These are phyloP conservation scores for Solanum chacoense DNA, from an alignment of 305 asterid species.

Conservation along the genomic window DNA sequence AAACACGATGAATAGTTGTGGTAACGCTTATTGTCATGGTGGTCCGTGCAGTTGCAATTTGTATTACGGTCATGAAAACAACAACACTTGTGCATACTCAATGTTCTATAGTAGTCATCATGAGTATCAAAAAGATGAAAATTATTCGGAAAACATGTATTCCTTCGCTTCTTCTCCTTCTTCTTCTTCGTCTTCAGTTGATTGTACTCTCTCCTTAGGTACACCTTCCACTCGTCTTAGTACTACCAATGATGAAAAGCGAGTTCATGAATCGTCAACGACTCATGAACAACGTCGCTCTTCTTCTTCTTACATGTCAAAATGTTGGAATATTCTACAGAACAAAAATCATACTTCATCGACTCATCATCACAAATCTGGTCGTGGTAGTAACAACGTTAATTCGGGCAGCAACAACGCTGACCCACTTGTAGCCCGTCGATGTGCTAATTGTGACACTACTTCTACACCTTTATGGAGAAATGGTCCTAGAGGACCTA, in stretches of 20 bases:
- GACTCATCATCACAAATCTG: conserved; percentile 11
- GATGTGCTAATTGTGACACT: conserved; percentile 96
- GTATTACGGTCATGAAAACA: conserved; percentile 6
- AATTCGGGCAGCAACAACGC: not conserved
- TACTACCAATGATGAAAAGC: conserved; percentile 1
- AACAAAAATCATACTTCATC: conserved; percentile 37
- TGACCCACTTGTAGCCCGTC: conserved; percentile 65
- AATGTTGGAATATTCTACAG: conserved; percentile 67
- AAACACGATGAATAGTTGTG: conserved; percentile 26
- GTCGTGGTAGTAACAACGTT: conserved; percentile 23
- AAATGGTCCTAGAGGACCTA: conserved; percentile 94
- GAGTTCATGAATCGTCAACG: not conserved
- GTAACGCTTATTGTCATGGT: conserved; percentile 13
- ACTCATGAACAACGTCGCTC: conserved; percentile 35
- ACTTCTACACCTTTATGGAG: conserved; percentile 96
- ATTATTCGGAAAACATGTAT: conserved; percentile 16
- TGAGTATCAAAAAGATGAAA: conserved; percentile 5
- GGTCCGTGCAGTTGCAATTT: conserved; percentile 21
- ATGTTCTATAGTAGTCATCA: conserved; percentile 8
- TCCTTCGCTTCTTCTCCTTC: not conserved
- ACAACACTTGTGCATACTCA: conserved; percentile 14
- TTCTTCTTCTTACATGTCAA: conserved; percentile 18
- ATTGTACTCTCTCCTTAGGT: conserved; percentile 66
- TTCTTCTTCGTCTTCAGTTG: conserved; percentile 45
- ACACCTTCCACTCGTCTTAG: conserved; percentile 60